Base-by-base conservation (phyloP, 768 basidiomycete genomes). In the Clavulina sp. region DNA sequence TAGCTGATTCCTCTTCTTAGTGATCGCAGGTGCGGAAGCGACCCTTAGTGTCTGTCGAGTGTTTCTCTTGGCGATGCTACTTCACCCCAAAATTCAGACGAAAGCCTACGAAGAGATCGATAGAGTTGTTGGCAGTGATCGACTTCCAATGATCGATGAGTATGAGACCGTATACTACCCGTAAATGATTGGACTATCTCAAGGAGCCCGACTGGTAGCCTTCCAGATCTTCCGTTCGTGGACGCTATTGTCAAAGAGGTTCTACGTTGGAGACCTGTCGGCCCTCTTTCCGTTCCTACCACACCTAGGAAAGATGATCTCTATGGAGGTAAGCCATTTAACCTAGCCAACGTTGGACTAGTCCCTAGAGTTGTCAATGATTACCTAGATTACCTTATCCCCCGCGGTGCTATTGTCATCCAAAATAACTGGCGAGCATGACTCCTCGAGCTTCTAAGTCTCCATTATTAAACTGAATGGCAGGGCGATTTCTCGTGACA, bases 281-380 rank as follows among this genome's bases (percentile, higher is more conserved):
- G 56, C 5, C 79, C 78, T 16, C 59, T 80, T 16, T 72, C 78
- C 57, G 48, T 33, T 16, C 48, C 48, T 16, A 23, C 28, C 28
- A 7, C 16, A 16, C 28, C 32, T 16, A 49, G 13, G 7, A 30
- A 49, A 33, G 48, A 49, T 29, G 48, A 49, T 49, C 16, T 7
- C 9, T 49, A 49, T 33, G 18, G 48, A 1, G 48, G 48, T 49
- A n/a, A n/a, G n/a, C n/a, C n/a, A n/a, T n/a, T n/a, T n/a, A n/a
- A n/a, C n/a, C n/a, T n/a, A n/a, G n/a, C n/a, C n/a, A n/a, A n/a
- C n/a, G n/a, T n/a, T n/a, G n/a, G n/a, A n/a, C n/a, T n/a, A n/a
- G n/a, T n/a, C n/a, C n/a, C n/a, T n/a, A n/a, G n/a, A n/a, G n/a
- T n/a, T n/a, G n/a, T n/a, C n/a, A n/a, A n/a, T n/a, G n/a, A n/a